These are phyloP conservation scores for Boletus mariae DNA, from an alignment of 1,284 basidiomycete genomes.

Conservation along the genomic window DNA sequence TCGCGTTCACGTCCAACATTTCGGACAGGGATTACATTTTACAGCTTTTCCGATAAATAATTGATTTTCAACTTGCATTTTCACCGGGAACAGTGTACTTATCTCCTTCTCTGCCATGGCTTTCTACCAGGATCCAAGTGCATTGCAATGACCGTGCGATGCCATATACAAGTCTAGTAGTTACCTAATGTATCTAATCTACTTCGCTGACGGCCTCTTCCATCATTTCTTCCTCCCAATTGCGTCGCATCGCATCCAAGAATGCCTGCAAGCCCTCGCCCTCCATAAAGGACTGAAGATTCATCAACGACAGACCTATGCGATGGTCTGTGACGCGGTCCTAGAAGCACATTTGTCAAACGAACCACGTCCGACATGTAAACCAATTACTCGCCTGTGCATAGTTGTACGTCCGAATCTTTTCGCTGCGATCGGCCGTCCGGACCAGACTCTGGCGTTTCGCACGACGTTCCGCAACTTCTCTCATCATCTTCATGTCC, in stretches of 20 bases:
- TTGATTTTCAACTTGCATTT: not conserved
- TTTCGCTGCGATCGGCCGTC: conserved; percentile 83
- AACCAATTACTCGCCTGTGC: conserved; percentile 54
- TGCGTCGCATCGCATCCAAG: conserved; percentile 59
- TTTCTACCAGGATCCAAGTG: not conserved
- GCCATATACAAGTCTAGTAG: not conserved
- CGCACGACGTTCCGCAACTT: conserved; percentile 68
- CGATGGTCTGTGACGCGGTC: conserved; percentile 92
- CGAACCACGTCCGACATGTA: not conserved
- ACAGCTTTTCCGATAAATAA: not conserved
- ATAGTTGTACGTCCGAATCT: conserved; percentile 92
- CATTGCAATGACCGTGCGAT: not conserved
- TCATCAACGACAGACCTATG: conserved; percentile 74
- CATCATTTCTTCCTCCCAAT: conserved; percentile 64
- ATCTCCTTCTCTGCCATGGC: not conserved
- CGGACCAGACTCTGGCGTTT: conserved; percentile 71
- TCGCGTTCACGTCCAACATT: not conserved
- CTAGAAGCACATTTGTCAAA: conserved; percentile 36
- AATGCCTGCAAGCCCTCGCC: conserved; percentile 70
- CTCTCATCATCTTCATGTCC: conserved; percentile 70
- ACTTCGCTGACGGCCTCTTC: conserved; percentile 56
- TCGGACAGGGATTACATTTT: not conserved
- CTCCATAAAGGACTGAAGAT: conserved; percentile 73
- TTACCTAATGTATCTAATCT: conserved; percentile 6
- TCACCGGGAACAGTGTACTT: not conserved